Conservation (phyloP, 352 stramenopile species). For the Thraustochytrium striatum region DNA sequence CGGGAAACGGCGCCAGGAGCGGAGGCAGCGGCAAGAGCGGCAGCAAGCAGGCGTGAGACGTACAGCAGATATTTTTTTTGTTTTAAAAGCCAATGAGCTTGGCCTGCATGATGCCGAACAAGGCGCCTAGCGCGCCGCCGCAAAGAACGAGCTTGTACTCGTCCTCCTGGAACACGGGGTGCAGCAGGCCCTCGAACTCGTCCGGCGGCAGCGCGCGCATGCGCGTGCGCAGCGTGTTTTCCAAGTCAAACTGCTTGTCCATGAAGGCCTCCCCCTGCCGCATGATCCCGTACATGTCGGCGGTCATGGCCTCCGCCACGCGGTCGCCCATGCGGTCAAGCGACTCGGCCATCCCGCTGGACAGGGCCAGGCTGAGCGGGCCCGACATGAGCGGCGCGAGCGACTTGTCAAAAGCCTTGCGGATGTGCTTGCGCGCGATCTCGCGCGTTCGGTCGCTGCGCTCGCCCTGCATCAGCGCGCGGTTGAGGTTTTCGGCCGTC, state of each 20-base stretch:
- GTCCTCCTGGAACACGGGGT: slow-evolving; percentile 86
- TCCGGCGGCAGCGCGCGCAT: slow-evolving; percentile 72
- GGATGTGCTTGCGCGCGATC: slow-evolving; percentile 10
- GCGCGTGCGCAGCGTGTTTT: slow-evolving; percentile 76
- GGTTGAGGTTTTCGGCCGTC: slow-evolving; percentile 60
- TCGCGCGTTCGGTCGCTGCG: slow-evolving; percentile 70
- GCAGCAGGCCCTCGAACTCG: slow-evolving; percentile 81
- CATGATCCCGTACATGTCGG: slow-evolving; percentile 73
- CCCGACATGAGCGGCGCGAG: not conserved
- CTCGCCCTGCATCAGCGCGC: slow-evolving; percentile 25
- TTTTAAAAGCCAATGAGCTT: slow-evolving; percentile 23
- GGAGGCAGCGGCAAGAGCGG: too few relatives aligned
- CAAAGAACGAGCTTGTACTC: slow-evolving; percentile 88
- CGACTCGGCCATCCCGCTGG: not conserved
- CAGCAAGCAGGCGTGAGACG: too few relatives aligned
- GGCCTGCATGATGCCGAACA: slow-evolving; percentile 74
- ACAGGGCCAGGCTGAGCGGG: not conserved
- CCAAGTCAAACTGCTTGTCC: slow-evolving; percentile 75
- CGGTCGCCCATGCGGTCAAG: slow-evolving; percentile 57
- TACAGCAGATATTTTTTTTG: not conserved
- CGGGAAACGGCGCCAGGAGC: too few relatives aligned
- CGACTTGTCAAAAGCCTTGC: not conserved
- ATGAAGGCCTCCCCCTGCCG: slow-evolving; percentile 74
- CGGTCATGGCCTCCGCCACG: slow-evolving; percentile 76
- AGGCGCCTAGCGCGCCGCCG: slow-evolving; percentile 73